Evolutionary conservation across 495 filamentous ascomycete species (phyloP).

Genomic region (Pseudevernia furfuracea): DNA sequence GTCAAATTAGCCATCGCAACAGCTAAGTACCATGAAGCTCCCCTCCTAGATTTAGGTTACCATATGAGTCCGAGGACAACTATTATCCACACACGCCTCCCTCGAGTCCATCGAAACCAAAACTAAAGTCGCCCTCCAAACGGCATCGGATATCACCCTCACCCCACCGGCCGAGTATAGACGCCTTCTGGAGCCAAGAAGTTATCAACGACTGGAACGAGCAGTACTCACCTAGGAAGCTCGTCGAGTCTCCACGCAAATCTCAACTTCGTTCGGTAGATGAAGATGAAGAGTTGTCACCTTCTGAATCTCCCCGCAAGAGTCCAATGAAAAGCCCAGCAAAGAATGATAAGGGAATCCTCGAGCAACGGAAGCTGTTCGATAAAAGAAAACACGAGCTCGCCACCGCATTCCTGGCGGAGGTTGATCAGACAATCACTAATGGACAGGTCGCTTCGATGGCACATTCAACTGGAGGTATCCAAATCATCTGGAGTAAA

Average conservation of each 20-base stretch:
- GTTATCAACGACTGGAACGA: constrained; percentile 77
- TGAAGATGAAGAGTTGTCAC: constrained; percentile 23
- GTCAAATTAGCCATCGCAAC: not conserved
- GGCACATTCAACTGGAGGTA: constrained; percentile 61
- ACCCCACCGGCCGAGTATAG: constrained; percentile 58
- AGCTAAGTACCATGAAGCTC: constrained; percentile 15
- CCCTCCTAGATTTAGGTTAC: constrained; percentile 19
- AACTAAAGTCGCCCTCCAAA: constrained; percentile 48
- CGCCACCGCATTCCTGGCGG: constrained; percentile 59
- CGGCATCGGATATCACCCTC: constrained; percentile 45
- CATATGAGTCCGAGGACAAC: constrained; percentile 12
- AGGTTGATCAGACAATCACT: constrained; percentile 64
- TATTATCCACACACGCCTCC: constrained; percentile 33
- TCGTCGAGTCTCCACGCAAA: constrained; percentile 26
- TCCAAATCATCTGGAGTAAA: constrained; percentile 75
- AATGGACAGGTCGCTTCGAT: constrained; percentile 52
- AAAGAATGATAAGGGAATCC: constrained; percentile 39
- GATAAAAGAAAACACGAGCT: constrained; percentile 55
- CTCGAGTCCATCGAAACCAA: constrained; percentile 37
- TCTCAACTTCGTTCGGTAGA: constrained; percentile 33
- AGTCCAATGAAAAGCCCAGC: constrained; percentile 33
- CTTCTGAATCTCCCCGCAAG: constrained; percentile 18
- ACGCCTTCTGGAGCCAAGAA: constrained; percentile 75
- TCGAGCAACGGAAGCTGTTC: constrained; percentile 54
- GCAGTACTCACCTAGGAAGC: constrained; percentile 61